Evolutionary conservation across 345 rosid species (phyloP), one percentile per base, ranked within the genome.

Genomic region (Anacardium occidentale): DNA sequence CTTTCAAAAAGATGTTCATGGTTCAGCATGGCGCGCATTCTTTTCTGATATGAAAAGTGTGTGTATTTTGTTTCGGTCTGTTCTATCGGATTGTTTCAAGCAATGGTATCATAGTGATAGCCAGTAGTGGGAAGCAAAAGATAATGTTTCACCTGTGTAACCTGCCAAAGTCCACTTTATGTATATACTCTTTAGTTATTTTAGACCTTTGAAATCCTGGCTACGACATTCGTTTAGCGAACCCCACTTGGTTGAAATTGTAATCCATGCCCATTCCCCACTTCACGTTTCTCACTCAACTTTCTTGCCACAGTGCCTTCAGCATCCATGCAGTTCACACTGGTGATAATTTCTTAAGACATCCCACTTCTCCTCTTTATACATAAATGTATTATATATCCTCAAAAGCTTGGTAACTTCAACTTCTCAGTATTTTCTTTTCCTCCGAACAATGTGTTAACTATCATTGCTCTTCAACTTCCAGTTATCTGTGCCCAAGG

Each of bases 231-330:
- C 42, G 2, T 3, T 50, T 40, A 29, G 32, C 3, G 82, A 81
- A 72, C 78, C 87, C 83, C 81, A 75, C 78, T 6, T 24, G 50
- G 75, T 71, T 75, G 83, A 84, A 75, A 61, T 69, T 45, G 73
- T 65, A 72, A 68, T 72, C 77, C 32, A 67, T 75, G 18, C 68
- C 68, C 78, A 64, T 77, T 51, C 74, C 76, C 82, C 62, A 61
- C 77, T 48, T 64, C 32, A 20, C 42, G 54, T 66, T 72, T 69
- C 71, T 24, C 24, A 24, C 66, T 69, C 48, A 22, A 53, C 37
- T 56, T 24, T 52, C 64, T 48, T 55, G 32, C 57, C 74, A 53
- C 50, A 44, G 14, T 50, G 6, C 53, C 62, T 64, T 67, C 77
- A 72, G 13, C 50, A 50, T 73, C 68, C 79, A 70, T 79, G 78